These are phyloP conservation scores for Cladosporium sp. DNA, from an alignment of 2,329 filamentous ascomycete species.

Conservation along the genomic window DNA sequence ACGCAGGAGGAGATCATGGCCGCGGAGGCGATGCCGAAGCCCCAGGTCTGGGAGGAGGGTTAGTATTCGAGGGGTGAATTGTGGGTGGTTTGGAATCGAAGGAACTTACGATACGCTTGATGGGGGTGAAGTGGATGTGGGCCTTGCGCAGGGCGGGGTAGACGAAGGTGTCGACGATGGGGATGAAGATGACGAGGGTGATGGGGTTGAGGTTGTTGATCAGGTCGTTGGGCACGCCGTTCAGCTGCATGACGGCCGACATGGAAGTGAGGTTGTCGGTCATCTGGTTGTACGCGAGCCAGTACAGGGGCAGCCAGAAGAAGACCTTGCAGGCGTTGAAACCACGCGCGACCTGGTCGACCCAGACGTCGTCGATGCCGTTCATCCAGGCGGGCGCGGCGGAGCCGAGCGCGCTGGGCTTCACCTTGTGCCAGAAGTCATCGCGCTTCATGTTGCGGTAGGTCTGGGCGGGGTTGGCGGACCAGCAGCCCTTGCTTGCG, in stretches of 20 bases:
- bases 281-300: conserved; percentile 54
- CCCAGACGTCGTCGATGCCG: conserved; percentile 75
- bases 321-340: conserved; percentile 66
- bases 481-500: conserved; percentile 47
- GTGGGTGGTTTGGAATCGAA: conserved; percentile 30
- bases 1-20: conserved; percentile 50
- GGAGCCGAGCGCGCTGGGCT: conserved; percentile 26
- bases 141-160: conserved; percentile 42
- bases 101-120: conserved; percentile 44
- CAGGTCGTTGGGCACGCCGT: conserved; percentile 44
- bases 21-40: conserved; percentile 47
- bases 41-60: conserved; percentile 31
- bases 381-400: conserved; percentile 63
- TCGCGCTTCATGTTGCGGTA: conserved; percentile 48
- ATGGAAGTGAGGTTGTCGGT: conserved; percentile 44
- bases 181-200: conserved; percentile 13
- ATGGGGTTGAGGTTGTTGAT: conserved; percentile 30
- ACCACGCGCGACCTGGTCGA: conserved; percentile 64
- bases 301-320: conserved; percentile 46
- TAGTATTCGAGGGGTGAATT: too few species aligned
- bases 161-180: conserved; percentile 35
- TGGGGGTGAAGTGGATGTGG: conserved; percentile 39
- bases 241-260: conserved; percentile 32
- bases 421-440: conserved; percentile 39
- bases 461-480: conserved; percentile 40